Percentiles rank a stretch among this genome's conserved stretches.
Conservation (phyloP, 2,329 filamentous ascomycete genomes). For the Colletotrichum cuscutae region DNA sequence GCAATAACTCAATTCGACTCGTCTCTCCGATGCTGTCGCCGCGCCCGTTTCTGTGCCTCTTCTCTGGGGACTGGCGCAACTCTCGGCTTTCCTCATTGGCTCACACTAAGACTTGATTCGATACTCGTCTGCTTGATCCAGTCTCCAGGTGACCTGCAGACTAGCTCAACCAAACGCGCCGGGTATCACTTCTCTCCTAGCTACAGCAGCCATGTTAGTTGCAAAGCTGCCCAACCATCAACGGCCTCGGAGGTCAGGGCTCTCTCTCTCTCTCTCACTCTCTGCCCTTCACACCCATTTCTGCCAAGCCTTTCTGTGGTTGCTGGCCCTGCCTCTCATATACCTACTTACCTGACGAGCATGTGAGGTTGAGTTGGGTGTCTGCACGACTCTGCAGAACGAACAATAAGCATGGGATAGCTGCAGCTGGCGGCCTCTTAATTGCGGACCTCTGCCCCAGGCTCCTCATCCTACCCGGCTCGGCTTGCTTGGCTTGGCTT, state of each 20-base stretch:
- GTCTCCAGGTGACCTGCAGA: conserved; percentile 16
- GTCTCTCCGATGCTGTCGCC: conserved; percentile 24
- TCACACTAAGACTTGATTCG: conserved; percentile 11
- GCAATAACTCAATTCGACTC: conserved; percentile 3
- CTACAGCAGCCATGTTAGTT: conserved; percentile 15
- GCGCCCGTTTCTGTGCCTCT: conserved; percentile 24
- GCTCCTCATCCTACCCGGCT: conserved; percentile 8
- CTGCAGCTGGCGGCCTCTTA: conserved; percentile 35
- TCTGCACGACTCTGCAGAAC: conserved; percentile 29
- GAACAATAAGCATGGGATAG: conserved; percentile 13
- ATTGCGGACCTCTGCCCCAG: conserved; percentile 27
- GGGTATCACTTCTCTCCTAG: conserved; percentile 4
- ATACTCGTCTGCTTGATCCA: conserved; percentile 11
- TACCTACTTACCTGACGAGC: background rate
- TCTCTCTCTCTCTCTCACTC: background rate
- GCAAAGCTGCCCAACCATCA: conserved; percentile 23
- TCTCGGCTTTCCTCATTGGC: conserved; percentile 11
- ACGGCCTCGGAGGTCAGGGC: conserved; percentile 4
- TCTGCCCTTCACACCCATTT: conserved; percentile 7
- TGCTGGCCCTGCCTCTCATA: conserved; percentile 7
- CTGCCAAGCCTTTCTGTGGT: background rate
- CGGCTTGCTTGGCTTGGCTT: conserved; percentile 16
- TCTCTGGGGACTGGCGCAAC: conserved; percentile 1
- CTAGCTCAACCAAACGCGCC: conserved; percentile 11
- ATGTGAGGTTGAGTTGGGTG: conserved; percentile 29